Conservation (phyloP, 108 stramenopile species). For the Licmophora abbreviata region DNA sequence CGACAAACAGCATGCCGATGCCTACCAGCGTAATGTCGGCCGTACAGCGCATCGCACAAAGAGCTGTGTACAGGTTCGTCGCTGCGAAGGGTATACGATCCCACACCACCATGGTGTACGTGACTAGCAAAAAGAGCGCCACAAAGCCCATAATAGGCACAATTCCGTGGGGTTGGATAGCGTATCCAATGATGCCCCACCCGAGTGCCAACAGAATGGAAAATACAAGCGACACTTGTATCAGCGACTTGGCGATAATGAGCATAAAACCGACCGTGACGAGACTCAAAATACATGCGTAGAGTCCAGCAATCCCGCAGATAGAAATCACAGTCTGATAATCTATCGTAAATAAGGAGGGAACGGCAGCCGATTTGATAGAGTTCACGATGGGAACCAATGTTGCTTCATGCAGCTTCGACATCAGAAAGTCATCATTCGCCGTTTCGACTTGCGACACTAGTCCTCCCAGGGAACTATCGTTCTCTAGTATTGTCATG, state of each 20-base stretch:
- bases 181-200: conserved; percentile 28
- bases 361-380: not conserved
- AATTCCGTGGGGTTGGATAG: conserved; percentile 16
- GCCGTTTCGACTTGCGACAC: conserved; percentile 40
- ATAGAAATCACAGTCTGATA: conserved; percentile 28
- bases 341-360: conserved; percentile 26
- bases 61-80: conserved; percentile 59
- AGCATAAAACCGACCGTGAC: conserved; percentile 38
- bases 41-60: conserved; percentile 53
- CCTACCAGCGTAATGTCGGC: conserved; percentile 46
- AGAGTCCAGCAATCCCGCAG: conserved; percentile 22
- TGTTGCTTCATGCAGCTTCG: no score
- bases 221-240: conserved; percentile 29
- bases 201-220: conserved; percentile 21
- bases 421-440: no score
- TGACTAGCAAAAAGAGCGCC: conserved; percentile 9
- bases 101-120: conserved; percentile 31
- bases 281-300: conserved; percentile 20
- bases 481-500: no score
- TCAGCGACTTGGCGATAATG: conserved; percentile 31
- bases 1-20: conserved; percentile 25
- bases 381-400: no score
- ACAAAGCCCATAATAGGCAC: conserved; percentile 20
- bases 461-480: conserved; percentile 54
- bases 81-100: conserved; percentile 74